Evolutionary conservation across 805 yeast species (phyloP).

Genomic region (Candida nanaspora): DNA sequence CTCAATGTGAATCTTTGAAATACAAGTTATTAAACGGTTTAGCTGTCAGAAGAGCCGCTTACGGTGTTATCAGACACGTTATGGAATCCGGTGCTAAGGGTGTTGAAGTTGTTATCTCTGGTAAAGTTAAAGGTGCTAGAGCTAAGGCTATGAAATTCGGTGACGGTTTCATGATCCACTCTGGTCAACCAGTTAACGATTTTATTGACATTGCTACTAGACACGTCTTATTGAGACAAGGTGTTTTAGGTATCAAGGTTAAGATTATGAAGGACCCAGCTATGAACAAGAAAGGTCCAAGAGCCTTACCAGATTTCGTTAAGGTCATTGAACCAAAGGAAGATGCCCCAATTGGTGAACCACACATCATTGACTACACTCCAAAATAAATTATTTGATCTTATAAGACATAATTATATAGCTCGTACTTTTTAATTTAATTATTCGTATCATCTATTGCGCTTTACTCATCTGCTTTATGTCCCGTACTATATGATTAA

Average conservation of each 20-base stretch:
- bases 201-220: constrained; percentile 98
- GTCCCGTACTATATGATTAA: too few relatives aligned
- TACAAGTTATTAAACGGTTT: constrained; percentile 97
- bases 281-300: constrained; percentile 77
- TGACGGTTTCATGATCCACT: constrained; percentile 99
- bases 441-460: background rate
- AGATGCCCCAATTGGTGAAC: constrained; percentile 74
- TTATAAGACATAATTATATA: too few relatives aligned
- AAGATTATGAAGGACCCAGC: constrained; percentile 99
- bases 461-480: too few relatives aligned
- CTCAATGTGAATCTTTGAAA: constrained; percentile 98
- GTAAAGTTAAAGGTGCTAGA: constrained; percentile 99
- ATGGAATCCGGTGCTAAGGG: constrained; percentile 99
- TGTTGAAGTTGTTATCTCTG: constrained; percentile 99
- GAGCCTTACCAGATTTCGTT: constrained; percentile 91
- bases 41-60: constrained; percentile 99
- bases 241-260: constrained; percentile 99
- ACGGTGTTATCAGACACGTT: constrained; percentile 99
- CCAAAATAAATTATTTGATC: background rate
- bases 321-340: constrained; percentile 91
- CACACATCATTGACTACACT: constrained; percentile 72
- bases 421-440: too few relatives aligned
- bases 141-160: constrained; percentile 99
- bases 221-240: constrained; percentile 99
- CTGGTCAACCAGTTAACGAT: constrained; percentile 99